Base-by-base conservation (phyloP, 106 monocot genomes). In the Dendrobium catenatum region DNA sequence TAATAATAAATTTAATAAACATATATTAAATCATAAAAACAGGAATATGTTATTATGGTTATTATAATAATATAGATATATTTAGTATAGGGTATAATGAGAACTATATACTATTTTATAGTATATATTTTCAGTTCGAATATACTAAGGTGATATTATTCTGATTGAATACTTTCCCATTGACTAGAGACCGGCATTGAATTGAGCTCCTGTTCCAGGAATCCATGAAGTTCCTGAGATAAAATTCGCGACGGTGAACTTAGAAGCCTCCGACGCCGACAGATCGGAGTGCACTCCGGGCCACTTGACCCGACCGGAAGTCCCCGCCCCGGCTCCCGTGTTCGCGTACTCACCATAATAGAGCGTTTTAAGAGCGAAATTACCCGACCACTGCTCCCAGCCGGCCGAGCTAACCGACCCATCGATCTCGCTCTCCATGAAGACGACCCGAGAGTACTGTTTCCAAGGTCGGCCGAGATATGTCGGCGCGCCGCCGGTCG, bases 401-500 rank as follows among this genome's bases (percentile, higher is more conserved):
- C 95, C 95, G 1, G 70, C 86, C 9, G 88, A 51, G 61, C 70
- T 70, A 67, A 92, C 74, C 22, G 83, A 81, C 8, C 55, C 81
- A 44, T 85, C 92, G 0, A 95, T 13, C 78, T 76, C 87, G 2
- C 82, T 80, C 55, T 68, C 79, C 92, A 95, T 87, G 26, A 90
- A 87, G 8, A 92, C 95, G 17, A 85, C 85, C 42, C 95, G 66
- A 1, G 95, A 82, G 80, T 89, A 92, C 86, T 86, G 80, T n/a
- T 87, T 88, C 95, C 95, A 95, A 13, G 95, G 92, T 78, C 95
- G 79, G 48, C 94, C 94, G 27, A 94, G 90, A 79, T 92, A 94
- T 0, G 89, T 88, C 27, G 86, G 83, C 2, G 86, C 82, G 58
- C 79, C 33, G 5, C 81, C 82, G 19, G 86, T 78, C 0, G 89